Conservation (phyloP, 169 alveolate species). For the Cystoisospora suis region DNA sequence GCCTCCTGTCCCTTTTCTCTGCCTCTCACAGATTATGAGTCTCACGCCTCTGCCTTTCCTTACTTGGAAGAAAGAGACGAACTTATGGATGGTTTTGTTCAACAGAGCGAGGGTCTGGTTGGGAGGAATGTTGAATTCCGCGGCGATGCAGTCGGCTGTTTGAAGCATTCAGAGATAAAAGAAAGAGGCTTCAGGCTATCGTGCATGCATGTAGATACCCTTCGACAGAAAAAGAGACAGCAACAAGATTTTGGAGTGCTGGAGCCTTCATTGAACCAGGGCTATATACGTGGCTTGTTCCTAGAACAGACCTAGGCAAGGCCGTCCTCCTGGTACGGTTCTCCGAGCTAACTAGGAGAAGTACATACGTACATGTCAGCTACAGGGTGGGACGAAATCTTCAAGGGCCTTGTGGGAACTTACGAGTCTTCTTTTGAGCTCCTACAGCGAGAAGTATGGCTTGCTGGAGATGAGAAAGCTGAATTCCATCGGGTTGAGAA, state of each 20-base stretch:
- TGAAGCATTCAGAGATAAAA: background rate
- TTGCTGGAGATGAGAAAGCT: constrained; percentile 60
- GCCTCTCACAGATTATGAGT: too few species aligned
- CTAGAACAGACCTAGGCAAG: too few species aligned
- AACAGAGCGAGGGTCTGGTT: constrained; percentile 72
- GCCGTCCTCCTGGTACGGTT: too few species aligned
- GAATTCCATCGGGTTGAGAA: background rate
- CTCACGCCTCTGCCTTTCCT: too few species aligned
- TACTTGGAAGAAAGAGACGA: constrained; percentile 43
- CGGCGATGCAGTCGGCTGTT: constrained; percentile 58
- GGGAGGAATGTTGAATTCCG: constrained; percentile 67
- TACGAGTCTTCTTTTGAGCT: constrained; percentile 68
- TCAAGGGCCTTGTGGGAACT: background rate
- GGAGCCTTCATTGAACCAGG: too few species aligned
- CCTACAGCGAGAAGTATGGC: constrained; percentile 72
- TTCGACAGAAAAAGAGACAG: too few species aligned
- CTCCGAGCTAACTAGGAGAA: too few species aligned
- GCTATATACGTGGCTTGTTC: too few species aligned
- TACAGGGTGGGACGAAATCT: background rate
- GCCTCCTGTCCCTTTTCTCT: too few species aligned
- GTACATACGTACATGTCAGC: background rate
- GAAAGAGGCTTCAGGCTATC: too few species aligned
- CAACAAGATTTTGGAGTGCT: too few species aligned
- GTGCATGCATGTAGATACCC: too few species aligned
- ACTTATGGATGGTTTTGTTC: constrained; percentile 66